Evolutionary conservation across 2,329 filamentous ascomycete genomes (phyloP), one percentile per base, ranked within the genome.

Genomic region (Massarina eburnea): DNA sequence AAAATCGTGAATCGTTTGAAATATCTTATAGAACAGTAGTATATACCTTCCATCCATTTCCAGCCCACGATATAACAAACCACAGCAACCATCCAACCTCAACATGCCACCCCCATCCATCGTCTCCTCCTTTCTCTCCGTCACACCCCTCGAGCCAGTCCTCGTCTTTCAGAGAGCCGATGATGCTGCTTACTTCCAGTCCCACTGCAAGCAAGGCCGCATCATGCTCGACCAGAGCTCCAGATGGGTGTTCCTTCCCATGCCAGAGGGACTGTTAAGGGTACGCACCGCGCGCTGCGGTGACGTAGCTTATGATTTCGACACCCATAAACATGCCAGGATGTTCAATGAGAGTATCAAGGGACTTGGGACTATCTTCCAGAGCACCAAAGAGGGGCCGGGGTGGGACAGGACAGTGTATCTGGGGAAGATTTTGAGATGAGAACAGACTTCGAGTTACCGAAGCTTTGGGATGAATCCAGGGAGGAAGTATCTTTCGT

Each of bases 241-340:
- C n/a, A 39, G 36, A 26, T 59, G 55, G 52, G 55, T 62, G 3
- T 60, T 52, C 32, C 43, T 62, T 4, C 57, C 57, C 2, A 45
- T 60, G 49, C 59, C 57, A 6, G 41, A 49, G 4, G 57, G 55
- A 3, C 43, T 59, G 17, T 18, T 57, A 20, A 40, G 56, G 19
- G 57, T 59, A 15, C 32, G 55, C 2, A 59, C 55, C 3, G 54
- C 57, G 14, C 36, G 38, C 9, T 21, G 39, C 26, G 59, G 54
- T 4, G 56, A 61, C 37, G 44, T 57, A 2, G 52, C 46, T 4
- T 59, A 46, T 43, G 57, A 59, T n/a, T 62, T 62, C 40, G 52
- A 57, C 7, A 49, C 21, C 19, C 41, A 49, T 37, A 39, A 24
- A 15, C 39, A 51, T 19, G 55, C 59, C 8, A 34, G 19, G 18